These are phyloP conservation scores for Boletus pseudo-olivaceus DNA, from an alignment of 768 basidiomycete genomes.

Conservation along the genomic window DNA sequence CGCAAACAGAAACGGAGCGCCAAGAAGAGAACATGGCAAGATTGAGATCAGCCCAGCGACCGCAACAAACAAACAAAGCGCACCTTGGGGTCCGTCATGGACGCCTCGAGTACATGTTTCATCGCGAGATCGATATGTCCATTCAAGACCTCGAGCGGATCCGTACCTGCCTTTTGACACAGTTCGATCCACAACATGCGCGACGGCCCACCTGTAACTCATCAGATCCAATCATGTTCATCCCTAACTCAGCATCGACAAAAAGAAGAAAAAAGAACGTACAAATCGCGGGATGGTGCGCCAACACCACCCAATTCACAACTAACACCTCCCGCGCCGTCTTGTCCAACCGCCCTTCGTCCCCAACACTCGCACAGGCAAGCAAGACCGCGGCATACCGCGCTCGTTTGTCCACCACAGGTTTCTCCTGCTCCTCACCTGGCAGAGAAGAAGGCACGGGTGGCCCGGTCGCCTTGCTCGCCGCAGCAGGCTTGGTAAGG, in stretches of 20 bases:
- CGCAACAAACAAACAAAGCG: background rate
- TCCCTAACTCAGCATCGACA: too few relatives aligned
- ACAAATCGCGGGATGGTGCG: constrained; percentile 71
- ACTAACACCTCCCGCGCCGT: constrained; percentile 44
- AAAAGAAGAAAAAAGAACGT: too few relatives aligned
- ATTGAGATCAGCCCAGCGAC: background rate
- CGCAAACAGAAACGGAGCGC: too few relatives aligned
- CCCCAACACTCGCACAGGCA: constrained; percentile 43
- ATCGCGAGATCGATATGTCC: constrained; percentile 49
- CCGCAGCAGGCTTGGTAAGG: constrained; percentile 38
- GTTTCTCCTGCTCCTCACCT: constrained; percentile 37
- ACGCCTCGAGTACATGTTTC: constrained; percentile 45
- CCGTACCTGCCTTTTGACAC: constrained; percentile 62
- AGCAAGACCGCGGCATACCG: constrained; percentile 53
- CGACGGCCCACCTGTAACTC: constrained; percentile 13
- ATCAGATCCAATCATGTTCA: background rate
- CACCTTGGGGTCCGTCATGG: constrained; percentile 47
- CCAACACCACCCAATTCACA: constrained; percentile 58
- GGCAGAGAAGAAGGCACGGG: too few relatives aligned
- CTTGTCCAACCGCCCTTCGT: constrained; percentile 37
- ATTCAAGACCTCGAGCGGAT: constrained; percentile 62
- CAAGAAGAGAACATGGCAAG: background rate
- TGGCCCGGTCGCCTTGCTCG: too few relatives aligned
- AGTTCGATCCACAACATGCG: constrained; percentile 68
- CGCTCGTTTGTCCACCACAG: constrained; percentile 46